phyloP scores from a whole-genome alignment of 768 basidiomycete genomes.

The Lyophyllum semitale region DNA sequence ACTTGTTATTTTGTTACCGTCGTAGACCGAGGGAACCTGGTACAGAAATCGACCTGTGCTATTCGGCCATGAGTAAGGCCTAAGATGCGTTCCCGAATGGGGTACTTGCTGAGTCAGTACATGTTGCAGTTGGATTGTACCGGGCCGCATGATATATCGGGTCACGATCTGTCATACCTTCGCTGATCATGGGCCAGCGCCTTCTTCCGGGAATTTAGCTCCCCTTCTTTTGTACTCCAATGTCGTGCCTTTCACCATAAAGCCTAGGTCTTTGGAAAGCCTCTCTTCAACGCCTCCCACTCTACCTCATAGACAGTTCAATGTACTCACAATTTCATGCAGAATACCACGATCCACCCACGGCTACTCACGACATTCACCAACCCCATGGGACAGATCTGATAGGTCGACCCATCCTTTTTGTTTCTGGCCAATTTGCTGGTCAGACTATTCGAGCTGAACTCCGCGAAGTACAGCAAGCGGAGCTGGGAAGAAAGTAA shows the following conservation, averaged over 20 bases:
- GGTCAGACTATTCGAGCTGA: slow-evolving; percentile 58
- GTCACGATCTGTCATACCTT: not conserved
- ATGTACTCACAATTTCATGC: slow-evolving; percentile 3
- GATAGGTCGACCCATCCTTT: slow-evolving; percentile 56
- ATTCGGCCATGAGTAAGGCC: too few relatives aligned
- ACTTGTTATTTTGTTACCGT: too few relatives aligned
- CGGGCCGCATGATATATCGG: slow-evolving; percentile 9
- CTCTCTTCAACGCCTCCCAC: not conserved
- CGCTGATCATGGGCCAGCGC: slow-evolving; percentile 12
- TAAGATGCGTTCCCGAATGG: too few relatives aligned
- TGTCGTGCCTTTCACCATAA: slow-evolving; percentile 11
- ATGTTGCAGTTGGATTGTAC: not conserved
- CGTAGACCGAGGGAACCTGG: too few relatives aligned
- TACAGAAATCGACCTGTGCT: too few relatives aligned
- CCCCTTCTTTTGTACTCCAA: slow-evolving; percentile 8
- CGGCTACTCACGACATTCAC: slow-evolving; percentile 6
- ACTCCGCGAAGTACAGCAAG: slow-evolving; percentile 62
- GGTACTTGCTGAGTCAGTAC: not conserved
- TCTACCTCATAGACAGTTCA: slow-evolving; percentile 11
- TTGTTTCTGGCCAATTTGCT: slow-evolving; percentile 59
- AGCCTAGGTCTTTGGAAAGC: slow-evolving; percentile 6
- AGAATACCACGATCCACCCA: slow-evolving; percentile 9
- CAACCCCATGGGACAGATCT: slow-evolving; percentile 27
- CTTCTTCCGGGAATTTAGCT: slow-evolving; percentile 19
- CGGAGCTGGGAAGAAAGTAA: slow-evolving; percentile 69